Evolutionary conservation across 495 filamentous ascomycete species (phyloP), one percentile per base, ranked within the genome.

Genomic region (Evernia prunastri): DNA sequence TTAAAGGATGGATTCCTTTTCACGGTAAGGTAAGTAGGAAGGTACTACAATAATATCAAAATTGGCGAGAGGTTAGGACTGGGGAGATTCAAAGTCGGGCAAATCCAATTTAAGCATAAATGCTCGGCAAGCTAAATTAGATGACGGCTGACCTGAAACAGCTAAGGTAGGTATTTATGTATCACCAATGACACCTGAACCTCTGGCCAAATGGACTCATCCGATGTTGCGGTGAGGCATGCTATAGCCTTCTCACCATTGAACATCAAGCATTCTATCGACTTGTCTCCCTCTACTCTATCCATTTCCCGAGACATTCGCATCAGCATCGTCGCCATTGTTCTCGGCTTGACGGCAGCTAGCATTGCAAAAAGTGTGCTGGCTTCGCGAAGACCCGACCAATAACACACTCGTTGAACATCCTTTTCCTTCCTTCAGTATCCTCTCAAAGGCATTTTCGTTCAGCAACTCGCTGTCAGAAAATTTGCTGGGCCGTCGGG

Each of bases 191-290:
- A 43, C 61, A 58, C 51, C 61, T 63, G 37, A 54, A 58, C 25
- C 51, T 57, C 36, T 57, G 12, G 17, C 43, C 29, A 23, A 66
- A 78, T 82, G 80, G 79, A 82, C 69, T 69, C 76, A 43, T 78
- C 80, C 63, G 79, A 83, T 73, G 75, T 82, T 63, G 80, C 74
- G 66, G 74, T 83, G 47, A 76, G 78, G 65, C 80, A 82, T 69
- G 74, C 75, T 61, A 66, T 79, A 58, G 72, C 76, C 64, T 76
- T 82, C 56, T 73, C 73, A 45, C 75, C 69, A 67, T 69, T 83
- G 58, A 72, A 80, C 59, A 69, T 81, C 40, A 72, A 73, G 39
- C 80, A 82, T 64, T 73, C 74, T 20, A 59, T 83, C 58, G 78
- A 83, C 57, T 59, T 80, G 35, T 81, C 81, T 64, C 72, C 79